These are phyloP conservation scores for Taiwanofungus camphoratus DNA, from an alignment of 1,284 basidiomycete genomes.

Conservation along the genomic window DNA sequence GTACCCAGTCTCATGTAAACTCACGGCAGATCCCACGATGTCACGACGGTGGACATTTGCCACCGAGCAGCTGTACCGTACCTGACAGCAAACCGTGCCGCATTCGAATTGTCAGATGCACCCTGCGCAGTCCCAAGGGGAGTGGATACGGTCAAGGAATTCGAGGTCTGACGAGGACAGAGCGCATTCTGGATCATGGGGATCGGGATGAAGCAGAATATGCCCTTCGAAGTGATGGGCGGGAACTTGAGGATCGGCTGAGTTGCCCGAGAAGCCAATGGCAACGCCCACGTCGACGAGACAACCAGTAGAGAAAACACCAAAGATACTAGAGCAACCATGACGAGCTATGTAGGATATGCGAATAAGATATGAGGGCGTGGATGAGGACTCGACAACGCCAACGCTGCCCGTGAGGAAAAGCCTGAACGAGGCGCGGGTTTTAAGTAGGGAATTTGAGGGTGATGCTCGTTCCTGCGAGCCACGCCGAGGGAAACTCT, in stretches of 20 bases:
- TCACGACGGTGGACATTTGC: constrained; percentile 46
- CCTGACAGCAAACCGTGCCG: constrained; percentile 53
- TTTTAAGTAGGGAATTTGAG: constrained; percentile 23
- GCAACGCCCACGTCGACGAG: constrained; percentile 26
- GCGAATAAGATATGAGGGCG: constrained; percentile 13
- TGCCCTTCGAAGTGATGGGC: constrained; percentile 25
- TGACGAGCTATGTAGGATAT: constrained; percentile 19
- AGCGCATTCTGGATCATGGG: constrained; percentile 34
- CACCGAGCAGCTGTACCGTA: constrained; percentile 62
- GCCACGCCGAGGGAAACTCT: constrained; percentile 13
- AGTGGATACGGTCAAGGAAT: constrained; percentile 34
- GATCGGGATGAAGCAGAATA: constrained; percentile 41
- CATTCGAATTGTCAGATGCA: constrained; percentile 39
- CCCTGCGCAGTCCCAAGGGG: constrained; percentile 53
- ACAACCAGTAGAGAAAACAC: constrained; percentile 31
- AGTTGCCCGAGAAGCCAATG: constrained; percentile 4
- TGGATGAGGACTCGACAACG: constrained; percentile 7
- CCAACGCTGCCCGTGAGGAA: constrained; percentile 20
- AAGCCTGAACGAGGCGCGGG: constrained; percentile 6
- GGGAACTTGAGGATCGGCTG: constrained; percentile 13
- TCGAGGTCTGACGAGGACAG: constrained; percentile 33
- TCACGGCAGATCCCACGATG: constrained; percentile 58
- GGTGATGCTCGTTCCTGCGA: constrained; percentile 24
- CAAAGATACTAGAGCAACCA: constrained; percentile 34
- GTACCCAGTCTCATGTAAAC: constrained; percentile 28